Evolutionary conservation across 257 asterid species (phyloP), one percentile per base, ranked within the genome.

Genomic region (Scutellaria baicalensis): DNA sequence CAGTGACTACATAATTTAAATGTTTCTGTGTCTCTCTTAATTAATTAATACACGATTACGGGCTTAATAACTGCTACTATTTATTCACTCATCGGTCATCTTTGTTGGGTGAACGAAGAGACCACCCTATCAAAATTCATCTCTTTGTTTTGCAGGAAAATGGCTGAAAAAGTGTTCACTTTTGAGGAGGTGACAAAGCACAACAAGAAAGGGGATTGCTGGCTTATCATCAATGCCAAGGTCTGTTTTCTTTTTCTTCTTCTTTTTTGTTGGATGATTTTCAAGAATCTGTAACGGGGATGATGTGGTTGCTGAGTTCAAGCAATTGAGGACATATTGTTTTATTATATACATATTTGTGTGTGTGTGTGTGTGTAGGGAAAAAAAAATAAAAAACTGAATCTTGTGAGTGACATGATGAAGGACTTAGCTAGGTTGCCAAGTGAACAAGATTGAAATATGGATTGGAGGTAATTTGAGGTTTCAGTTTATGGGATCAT

Each of bases 191-290:
- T 86, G 3, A 71, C 57, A 0, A 69, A 70, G 48, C 95, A 90
- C 91, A 73, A 77, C 56, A 74, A 16, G 50, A 72, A 40, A 44
- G 78, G 38, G 7, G 95, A 90, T 77, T 86, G 91, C 74, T 90
- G 97, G 97, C 70, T 90, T 59, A 64, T 83, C 50, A 84, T 89
- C 81, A 63, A 78, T 63, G 87, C 82, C 67, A 89, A 89, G 89
- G 96, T 81, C 44, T n/a, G 43, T 20, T 2, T 43, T 59, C 44
- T n/a, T 38, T 20, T 2, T 43, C 52, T 20, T 9, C 61, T 6
- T 11, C 7, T 38, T 43, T 66, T 7, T 57, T 1, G 2, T 42
- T 1, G 40, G 13, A 3, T n/a, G 54, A 6, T 1, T 44, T 36
- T 11, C 21, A 10, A 7, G 0, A 12, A 9, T 14, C 42, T 39